Evolutionary conservation across 306 rosid genomes (phyloP), one percentile per base, ranked within the genome.

Genomic region (Begonia masoniana): DNA sequence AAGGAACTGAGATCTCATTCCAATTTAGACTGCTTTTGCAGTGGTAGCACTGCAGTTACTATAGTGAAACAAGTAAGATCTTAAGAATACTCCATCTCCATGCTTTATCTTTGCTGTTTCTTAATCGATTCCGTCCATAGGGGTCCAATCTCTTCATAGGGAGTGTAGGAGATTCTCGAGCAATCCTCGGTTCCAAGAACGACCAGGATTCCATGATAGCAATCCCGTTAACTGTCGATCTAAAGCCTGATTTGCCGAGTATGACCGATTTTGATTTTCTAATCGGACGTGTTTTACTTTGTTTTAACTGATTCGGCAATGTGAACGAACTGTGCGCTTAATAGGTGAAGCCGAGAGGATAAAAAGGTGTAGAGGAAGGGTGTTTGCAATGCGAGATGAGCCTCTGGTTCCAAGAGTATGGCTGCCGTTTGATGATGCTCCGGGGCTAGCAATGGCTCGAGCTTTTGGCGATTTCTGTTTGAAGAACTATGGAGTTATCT

Each of bases 371-470:
- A 92, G 79, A 67, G 99, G 99, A 43, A 78, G 99, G 64, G 96
- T 92, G 50, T 92, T 92, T 70, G 88, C 96, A 43, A 52, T 92
- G 79, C 88, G 83, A 72, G 99, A 92, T 80, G 99, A 92, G 56
- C 99, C 99, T 42, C 94, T 81, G 79, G 99, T 92, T 55, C 68
- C 78, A 14, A 71, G 99, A 68, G 96, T 92, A 15, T 92, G 99
- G 96, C 60, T 92, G 68, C 96, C 99, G 5, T 86, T 71, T 54
- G 96, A 92, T 59, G 84, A 92, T 74, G 96, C 99, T 15, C 99
- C 96, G 14, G 99, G 99, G 15, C 66, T 92, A 73, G 99, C 99
- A 21, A 92, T 92, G 99, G 96, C 99, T 77, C 78, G 99, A 64
- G 99, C 99, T 41, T 86, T 86, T 60, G 99, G 96, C 3, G 96